These are phyloP conservation scores for Paramecium octaurelia DNA, from an alignment of 73 alveolate genomes.

Conservation along the genomic window DNA sequence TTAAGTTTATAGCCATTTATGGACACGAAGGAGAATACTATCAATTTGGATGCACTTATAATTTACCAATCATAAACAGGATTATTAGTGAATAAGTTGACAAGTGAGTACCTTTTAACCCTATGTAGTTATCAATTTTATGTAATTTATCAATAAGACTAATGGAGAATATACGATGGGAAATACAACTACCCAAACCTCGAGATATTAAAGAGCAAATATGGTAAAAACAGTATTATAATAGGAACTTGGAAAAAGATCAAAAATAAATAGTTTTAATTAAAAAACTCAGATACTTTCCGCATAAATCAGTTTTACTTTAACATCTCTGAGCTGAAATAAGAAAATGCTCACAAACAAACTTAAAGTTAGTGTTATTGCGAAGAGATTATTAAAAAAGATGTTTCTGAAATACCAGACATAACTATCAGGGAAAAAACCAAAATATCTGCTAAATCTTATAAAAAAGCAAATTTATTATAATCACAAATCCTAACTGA, in stretches of 20 bases:
- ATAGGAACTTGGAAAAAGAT: background rate
- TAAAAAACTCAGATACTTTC: background rate
- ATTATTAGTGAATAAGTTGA: background rate
- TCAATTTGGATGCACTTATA: background rate
- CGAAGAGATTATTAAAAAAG: background rate
- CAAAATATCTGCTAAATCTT: background rate
- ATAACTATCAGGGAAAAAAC: background rate
- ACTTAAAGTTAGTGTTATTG: background rate
- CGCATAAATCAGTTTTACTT: background rate
- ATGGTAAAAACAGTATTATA: background rate
- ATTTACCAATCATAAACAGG: background rate
- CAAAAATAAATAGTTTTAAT: background rate
- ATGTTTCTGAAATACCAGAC: background rate
- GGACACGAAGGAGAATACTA: background rate
- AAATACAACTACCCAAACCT: background rate
- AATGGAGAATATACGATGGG: background rate
- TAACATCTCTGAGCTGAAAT: background rate
- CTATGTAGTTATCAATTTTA: background rate
- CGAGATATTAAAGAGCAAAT: background rate
- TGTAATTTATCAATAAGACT: background rate
- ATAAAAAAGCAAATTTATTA: background rate
- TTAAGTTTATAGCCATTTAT: background rate
- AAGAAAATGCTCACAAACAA: background rate
- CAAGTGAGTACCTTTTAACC: background rate
- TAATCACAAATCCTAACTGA: background rate